These are phyloP conservation scores for Proliferodiscus dingleyae DNA, from an alignment of 2,329 filamentous ascomycete genomes.

Conservation along the genomic window DNA sequence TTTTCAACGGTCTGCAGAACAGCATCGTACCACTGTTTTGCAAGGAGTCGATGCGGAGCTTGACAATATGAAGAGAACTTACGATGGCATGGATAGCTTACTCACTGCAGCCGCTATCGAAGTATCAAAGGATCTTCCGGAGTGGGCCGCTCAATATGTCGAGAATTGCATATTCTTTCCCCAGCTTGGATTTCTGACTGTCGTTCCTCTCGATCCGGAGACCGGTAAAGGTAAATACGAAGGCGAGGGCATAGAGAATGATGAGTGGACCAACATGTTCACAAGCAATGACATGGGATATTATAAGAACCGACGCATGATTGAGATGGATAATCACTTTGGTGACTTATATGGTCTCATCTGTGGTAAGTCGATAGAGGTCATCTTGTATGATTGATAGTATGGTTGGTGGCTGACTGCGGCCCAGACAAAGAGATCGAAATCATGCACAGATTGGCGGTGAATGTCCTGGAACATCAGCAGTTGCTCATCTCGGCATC, in stretches of 20 bases:
- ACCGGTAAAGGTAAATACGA: constrained; percentile 58
- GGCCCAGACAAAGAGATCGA: constrained; percentile 76
- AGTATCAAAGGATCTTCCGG: constrained; percentile 59
- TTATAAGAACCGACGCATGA: constrained; percentile 83
- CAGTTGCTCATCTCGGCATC: constrained; percentile 63
- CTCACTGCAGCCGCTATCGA: constrained; percentile 62
- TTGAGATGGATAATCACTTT: constrained; percentile 71
- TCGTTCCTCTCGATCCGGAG: constrained; percentile 57
- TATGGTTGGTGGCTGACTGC: constrained; percentile 17
- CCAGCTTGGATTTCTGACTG: constrained; percentile 84
- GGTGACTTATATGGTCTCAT: constrained; percentile 85
- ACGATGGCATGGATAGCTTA: constrained; percentile 71
- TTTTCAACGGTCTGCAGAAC: constrained; percentile 65
- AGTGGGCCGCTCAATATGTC: constrained; percentile 47
- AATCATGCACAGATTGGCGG: constrained; percentile 72
- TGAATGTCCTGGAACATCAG: constrained; percentile 65
- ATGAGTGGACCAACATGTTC: constrained; percentile 75
- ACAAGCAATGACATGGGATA: constrained; percentile 66
- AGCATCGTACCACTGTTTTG: constrained; percentile 68
- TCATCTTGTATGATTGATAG: not conserved
- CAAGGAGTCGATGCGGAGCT: constrained; percentile 67
- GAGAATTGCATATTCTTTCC: constrained; percentile 85
- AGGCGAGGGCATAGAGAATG: constrained; percentile 50
- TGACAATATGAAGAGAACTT: constrained; percentile 71
- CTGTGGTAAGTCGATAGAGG: constrained; percentile 52